phyloP scores from a whole-genome alignment of 805 yeast genomes.

The Candida manassasensis region DNA sequence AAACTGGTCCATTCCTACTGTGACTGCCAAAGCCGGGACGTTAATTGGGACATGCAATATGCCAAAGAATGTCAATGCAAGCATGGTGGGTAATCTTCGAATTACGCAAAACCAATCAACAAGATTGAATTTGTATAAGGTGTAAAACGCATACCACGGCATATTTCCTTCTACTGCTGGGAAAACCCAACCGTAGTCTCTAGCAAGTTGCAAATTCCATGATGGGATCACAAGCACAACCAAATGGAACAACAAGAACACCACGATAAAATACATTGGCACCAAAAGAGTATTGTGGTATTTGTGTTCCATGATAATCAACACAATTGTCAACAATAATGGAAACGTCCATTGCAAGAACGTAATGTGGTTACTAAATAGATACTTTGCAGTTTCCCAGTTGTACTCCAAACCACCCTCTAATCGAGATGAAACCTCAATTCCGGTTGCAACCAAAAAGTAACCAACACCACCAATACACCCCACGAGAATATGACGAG shows the following conservation, averaged over 20 bases:
- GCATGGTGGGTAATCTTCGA: slow-evolving; percentile 82
- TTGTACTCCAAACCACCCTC: slow-evolving; percentile 71
- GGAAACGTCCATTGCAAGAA: slow-evolving; percentile 65
- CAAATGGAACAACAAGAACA: slow-evolving; percentile 66
- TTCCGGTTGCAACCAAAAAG: slow-evolving; percentile 82
- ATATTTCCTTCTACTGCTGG: slow-evolving; percentile 55
- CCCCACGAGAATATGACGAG: slow-evolving; percentile 92
- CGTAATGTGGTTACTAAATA: slow-evolving; percentile 38
- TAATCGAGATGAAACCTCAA: slow-evolving; percentile 83
- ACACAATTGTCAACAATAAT: slow-evolving; percentile 51
- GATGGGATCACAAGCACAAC: slow-evolving; percentile 61
- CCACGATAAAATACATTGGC: slow-evolving; percentile 72
- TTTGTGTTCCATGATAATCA: slow-evolving; percentile 56
- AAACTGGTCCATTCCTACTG: slow-evolving; percentile 76
- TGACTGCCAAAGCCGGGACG: slow-evolving; percentile 94
- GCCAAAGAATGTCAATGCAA: slow-evolving; percentile 94
- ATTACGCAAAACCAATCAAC: slow-evolving; percentile 74
- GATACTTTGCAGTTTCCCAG: slow-evolving; percentile 45
- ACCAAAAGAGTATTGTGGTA: slow-evolving; percentile 64
- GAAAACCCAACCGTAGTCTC: slow-evolving; percentile 84
- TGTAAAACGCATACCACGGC: slow-evolving; percentile 90
- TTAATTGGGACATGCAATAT: slow-evolving; percentile 95
- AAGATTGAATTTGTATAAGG: slow-evolving; percentile 57
- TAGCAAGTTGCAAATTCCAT: slow-evolving; percentile 55
- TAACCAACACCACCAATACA: slow-evolving; percentile 99